Conservation (phyloP, 2,329 filamentous ascomycete species). For the Fusarium clavum region DNA sequence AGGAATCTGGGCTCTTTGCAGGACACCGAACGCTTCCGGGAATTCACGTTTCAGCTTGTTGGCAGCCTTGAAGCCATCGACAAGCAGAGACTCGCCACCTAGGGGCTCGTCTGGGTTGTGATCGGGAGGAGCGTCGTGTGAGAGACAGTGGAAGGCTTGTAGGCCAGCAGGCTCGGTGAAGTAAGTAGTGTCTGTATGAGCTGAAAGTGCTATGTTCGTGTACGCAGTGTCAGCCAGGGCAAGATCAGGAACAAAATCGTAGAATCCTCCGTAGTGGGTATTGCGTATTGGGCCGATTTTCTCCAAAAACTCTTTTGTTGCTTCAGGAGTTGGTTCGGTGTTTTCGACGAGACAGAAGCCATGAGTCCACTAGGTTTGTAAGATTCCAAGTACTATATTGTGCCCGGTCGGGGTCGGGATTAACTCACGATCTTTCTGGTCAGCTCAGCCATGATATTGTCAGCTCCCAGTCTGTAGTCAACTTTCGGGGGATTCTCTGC, state of each 20-base stretch:
- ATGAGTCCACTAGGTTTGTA: constrained; percentile 64
- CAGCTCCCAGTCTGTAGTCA: constrained; percentile 66
- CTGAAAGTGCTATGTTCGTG: constrained; percentile 82
- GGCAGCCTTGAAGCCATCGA: constrained; percentile 87
- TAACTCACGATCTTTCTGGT: constrained; percentile 71
- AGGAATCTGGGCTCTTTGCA: constrained; percentile 70
- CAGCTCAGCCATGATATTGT: constrained; percentile 68
- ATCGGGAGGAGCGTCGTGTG: constrained; percentile 65
- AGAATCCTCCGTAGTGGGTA: constrained; percentile 87
- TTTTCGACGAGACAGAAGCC: constrained; percentile 83
- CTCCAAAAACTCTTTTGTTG: constrained; percentile 80
- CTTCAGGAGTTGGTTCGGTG: constrained; percentile 73
- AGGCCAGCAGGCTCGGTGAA: constrained; percentile 92
- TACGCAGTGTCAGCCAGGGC: constrained; percentile 92
- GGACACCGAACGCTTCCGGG: constrained; percentile 65
- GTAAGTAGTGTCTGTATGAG: constrained; percentile 96
- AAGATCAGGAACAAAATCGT: constrained; percentile 90
- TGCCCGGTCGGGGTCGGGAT: not conserved
- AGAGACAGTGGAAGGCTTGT: constrained; percentile 92
- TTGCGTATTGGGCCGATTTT: constrained; percentile 87
- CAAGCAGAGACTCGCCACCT: constrained; percentile 83
- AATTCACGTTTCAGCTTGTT: constrained; percentile 66
- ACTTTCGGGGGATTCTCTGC: constrained; percentile 67
- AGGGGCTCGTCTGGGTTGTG: constrained; percentile 48
- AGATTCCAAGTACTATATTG: constrained; percentile 10